Conservation (phyloP, 371 early-diverging fungal species). For the Gilbertella persicaria region DNA sequence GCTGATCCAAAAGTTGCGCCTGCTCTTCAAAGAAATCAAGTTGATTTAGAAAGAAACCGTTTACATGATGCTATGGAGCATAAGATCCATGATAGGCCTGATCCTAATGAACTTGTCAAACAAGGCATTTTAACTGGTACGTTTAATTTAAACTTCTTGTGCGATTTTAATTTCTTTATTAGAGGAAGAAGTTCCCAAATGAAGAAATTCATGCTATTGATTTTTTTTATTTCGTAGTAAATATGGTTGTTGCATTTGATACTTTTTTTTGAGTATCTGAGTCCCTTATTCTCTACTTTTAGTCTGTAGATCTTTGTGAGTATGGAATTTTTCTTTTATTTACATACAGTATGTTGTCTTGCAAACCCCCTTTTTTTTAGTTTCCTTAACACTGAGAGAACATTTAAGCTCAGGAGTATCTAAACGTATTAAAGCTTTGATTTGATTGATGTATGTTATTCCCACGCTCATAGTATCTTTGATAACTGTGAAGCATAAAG, state of each 20-base stretch:
- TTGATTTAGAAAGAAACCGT: constrained; percentile 58
- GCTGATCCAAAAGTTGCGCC: constrained; percentile 54
- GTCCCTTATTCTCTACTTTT: no score
- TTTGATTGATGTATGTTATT: constrained; percentile 1
- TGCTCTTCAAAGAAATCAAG: constrained; percentile 46
- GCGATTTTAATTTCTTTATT: background rate
- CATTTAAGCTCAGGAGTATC: no score
- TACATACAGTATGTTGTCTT: no score
- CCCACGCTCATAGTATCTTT: constrained; percentile 6
- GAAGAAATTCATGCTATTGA: background rate
- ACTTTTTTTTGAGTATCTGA: no score
- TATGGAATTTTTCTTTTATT: no score
- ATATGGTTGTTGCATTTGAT: no score
- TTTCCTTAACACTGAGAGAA: no score
- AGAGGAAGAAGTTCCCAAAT: constrained; percentile 23
- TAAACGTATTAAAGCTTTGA: no score
- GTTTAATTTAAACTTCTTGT: background rate
- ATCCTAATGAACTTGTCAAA: constrained; percentile 67
- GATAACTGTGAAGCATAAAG: background rate
- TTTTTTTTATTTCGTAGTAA: no score
- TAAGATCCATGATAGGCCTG: constrained; percentile 75
- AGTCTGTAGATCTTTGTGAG: no score
- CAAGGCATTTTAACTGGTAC: constrained; percentile 62
- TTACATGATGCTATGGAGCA: constrained; percentile 70
- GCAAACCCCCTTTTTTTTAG: no score